Evolutionary conservation across 2,329 filamentous ascomycete genomes (phyloP).

Genomic region (Ophiocordyceps australis): DNA sequence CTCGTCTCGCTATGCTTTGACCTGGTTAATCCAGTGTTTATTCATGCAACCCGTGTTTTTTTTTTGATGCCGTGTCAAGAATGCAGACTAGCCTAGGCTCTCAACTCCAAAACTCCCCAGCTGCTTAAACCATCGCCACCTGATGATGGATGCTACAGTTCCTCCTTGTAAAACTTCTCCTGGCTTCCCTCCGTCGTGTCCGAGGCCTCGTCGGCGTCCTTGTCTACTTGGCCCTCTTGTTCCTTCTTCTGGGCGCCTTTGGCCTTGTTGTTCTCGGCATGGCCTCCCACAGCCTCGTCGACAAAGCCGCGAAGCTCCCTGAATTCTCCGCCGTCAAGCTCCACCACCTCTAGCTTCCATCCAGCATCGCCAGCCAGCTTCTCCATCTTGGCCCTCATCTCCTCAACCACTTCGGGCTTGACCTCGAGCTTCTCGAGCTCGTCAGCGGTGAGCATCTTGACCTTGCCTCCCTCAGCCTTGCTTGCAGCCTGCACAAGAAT

Average conservation of each 20-base stretch:
- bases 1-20: too few relatives aligned
- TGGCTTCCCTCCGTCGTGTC: slow-evolving; percentile 18
- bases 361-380: slow-evolving; percentile 50
- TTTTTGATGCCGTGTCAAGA: too few relatives aligned
- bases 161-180: slow-evolving; percentile 33
- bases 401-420: slow-evolving; percentile 47
- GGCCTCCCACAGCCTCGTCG: slow-evolving; percentile 36
- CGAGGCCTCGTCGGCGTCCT: neutral
- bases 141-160: slow-evolving; percentile 26
- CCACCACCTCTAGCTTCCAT: slow-evolving; percentile 69
- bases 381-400: slow-evolving; percentile 49
- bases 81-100: too few relatives aligned
- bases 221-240: slow-evolving; percentile 6
- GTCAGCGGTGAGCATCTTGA: slow-evolving; percentile 42
- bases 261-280: slow-evolving; percentile 1
- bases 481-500: slow-evolving; percentile 24
- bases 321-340: slow-evolving; percentile 35
- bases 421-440: slow-evolving; percentile 53
- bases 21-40: too few relatives aligned
- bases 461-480: slow-evolving; percentile 39
- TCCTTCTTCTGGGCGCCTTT: slow-evolving; percentile 1
- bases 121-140: too few relatives aligned
- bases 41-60: too few relatives aligned
- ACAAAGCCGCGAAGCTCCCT: slow-evolving; percentile 53
- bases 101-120: too few relatives aligned